Conservation (phyloP, 805 yeast genomes). For the Lachancea waltii region DNA sequence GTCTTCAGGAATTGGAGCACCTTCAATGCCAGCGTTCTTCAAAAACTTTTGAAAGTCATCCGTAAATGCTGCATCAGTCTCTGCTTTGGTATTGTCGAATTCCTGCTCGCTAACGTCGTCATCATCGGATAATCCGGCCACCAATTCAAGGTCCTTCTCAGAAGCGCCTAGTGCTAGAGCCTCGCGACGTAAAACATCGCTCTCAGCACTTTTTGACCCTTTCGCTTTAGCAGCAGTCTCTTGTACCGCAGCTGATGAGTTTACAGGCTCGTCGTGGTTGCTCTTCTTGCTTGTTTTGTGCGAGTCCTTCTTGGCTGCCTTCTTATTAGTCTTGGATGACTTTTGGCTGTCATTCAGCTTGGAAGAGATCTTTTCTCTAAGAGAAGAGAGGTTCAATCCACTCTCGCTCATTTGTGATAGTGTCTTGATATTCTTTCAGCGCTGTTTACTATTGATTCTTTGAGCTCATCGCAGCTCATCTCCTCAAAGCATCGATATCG, state of each 20-base stretch:
- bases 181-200: constrained; percentile 50
- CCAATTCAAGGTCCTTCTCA: constrained; percentile 66
- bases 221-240: constrained; percentile 10
- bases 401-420: constrained; percentile 3
- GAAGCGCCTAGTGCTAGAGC: constrained; percentile 81
- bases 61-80: constrained; percentile 36
- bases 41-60: constrained; percentile 56
- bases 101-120: constrained; percentile 39
- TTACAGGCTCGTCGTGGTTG: constrained; percentile 7
- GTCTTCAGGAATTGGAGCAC: constrained; percentile 31
- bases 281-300: constrained; percentile 11
- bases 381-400: constrained; percentile 38
- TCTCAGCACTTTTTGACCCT: background rate
- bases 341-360: constrained; percentile 37
- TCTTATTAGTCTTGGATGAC: constrained; percentile 19
- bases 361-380: constrained; percentile 57
- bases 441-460: background rate
- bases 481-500: constrained; percentile 4
- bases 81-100: constrained; percentile 36
- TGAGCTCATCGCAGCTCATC: constrained; percentile 21
- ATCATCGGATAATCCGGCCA: constrained; percentile 49
- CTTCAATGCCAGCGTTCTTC: constrained; percentile 59
- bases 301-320: constrained; percentile 16
- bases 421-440: background rate
- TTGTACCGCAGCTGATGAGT: too few species aligned